Evolutionary conservation across 768 basidiomycete species (phyloP).

Genomic region (Calocybe cyanea): DNA sequence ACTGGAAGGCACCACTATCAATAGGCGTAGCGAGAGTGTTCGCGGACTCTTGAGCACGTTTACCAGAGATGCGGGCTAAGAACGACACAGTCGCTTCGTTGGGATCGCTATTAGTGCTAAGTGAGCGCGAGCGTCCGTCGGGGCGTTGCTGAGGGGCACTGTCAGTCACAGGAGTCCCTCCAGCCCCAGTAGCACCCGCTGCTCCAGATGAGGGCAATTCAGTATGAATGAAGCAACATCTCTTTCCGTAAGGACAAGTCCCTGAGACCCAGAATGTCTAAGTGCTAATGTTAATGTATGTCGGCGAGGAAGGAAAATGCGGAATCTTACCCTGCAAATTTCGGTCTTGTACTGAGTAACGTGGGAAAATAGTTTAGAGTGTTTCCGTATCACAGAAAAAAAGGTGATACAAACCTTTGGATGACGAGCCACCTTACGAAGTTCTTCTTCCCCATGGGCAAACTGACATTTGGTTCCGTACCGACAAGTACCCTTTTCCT

Average conservation of each 20-base stretch:
- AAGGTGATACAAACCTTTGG: slow-evolving; percentile 62
- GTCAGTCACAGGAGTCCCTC: slow-evolving; percentile 30
- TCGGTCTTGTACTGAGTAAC: slow-evolving; percentile 81
- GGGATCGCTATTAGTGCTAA: slow-evolving; percentile 76
- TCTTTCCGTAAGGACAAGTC: slow-evolving; percentile 87
- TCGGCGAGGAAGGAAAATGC: slow-evolving; percentile 6
- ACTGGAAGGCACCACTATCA: slow-evolving; percentile 52
- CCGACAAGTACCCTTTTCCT: slow-evolving; percentile 83
- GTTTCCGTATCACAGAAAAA: slow-evolving; percentile 12
- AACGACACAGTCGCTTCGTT: slow-evolving; percentile 71
- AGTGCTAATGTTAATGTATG: slow-evolving; percentile 12
- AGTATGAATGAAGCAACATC: slow-evolving; percentile 93
- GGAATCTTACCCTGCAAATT: slow-evolving; percentile 74
- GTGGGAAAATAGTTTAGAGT: slow-evolving; percentile 14
- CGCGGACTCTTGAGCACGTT: slow-evolving; percentile 50
- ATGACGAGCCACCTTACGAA: slow-evolving; percentile 79
- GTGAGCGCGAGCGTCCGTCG: slow-evolving; percentile 61
- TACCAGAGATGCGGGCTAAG: slow-evolving; percentile 70
- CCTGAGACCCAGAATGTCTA: slow-evolving; percentile 94
- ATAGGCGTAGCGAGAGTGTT: slow-evolving; percentile 48
- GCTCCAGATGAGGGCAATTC: slow-evolving; percentile 68
- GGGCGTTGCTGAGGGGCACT: slow-evolving; percentile 50
- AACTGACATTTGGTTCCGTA: slow-evolving; percentile 91
- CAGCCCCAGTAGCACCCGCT: slow-evolving; percentile 40
- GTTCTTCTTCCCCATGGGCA: slow-evolving; percentile 87